phyloP scores from a whole-genome alignment of 495 filamentous ascomycete species.

The Symbiotaphrina buchneri region DNA sequence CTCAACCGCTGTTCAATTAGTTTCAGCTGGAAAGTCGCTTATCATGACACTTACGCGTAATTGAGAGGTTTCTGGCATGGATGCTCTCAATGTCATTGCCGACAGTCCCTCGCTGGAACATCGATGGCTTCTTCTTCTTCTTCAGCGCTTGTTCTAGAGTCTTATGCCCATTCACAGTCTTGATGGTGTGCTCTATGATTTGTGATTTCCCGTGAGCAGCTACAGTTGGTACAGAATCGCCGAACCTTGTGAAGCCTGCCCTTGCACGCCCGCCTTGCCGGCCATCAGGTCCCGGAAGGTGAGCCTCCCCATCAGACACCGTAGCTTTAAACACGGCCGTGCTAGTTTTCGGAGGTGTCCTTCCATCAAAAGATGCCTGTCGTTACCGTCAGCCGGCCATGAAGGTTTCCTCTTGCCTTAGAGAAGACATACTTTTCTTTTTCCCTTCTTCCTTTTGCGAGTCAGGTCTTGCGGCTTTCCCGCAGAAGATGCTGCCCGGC shows the following conservation, averaged over 20 bases:
- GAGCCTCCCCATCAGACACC: too few species aligned
- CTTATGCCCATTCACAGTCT: background rate
- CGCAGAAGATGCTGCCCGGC: too few species aligned
- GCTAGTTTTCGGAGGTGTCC: background rate
- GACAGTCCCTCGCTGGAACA: background rate
- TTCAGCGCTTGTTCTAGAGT: background rate
- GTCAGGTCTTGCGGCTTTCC: too few species aligned
- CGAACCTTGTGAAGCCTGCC: background rate
- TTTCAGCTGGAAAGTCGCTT: background rate
- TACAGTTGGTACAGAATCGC: background rate
- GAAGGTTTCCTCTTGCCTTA: too few species aligned
- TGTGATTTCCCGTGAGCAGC: background rate
- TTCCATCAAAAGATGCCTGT: too few species aligned
- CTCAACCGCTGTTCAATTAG: conserved; percentile 21
- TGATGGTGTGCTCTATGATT: background rate
- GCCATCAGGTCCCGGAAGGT: background rate
- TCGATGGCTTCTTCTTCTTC: background rate
- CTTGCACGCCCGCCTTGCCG: background rate
- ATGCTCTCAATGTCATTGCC: background rate
- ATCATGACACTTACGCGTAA: background rate
- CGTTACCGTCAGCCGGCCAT: too few species aligned
- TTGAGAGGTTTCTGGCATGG: background rate
- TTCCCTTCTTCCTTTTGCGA: too few species aligned
- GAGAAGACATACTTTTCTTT: too few species aligned
- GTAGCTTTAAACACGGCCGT: too few species aligned